Evolutionary conservation across 2,329 filamentous ascomycete genomes (phyloP).

Genomic region (Trichoderma sp.): DNA sequence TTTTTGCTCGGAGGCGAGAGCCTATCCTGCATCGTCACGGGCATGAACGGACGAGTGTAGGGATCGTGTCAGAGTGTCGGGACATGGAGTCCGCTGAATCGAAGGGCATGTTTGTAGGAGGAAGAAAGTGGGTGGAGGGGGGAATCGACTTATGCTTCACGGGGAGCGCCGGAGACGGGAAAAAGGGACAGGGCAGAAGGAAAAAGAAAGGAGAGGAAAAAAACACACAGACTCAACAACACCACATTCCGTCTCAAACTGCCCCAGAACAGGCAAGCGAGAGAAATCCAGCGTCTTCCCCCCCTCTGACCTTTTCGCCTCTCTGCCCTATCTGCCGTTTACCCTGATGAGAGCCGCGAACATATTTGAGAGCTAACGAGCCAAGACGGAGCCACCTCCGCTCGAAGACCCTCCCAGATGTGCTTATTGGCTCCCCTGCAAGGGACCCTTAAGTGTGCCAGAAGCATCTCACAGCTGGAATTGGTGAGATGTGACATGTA

Average conservation of each 20-base stretch:
- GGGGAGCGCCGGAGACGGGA: neutral
- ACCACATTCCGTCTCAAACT: neutral
- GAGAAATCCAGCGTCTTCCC: neutral
- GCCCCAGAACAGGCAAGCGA: conserved; percentile 1
- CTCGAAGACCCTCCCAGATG: conserved; percentile 12
- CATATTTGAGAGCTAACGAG: neutral
- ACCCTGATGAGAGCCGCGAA: neutral
- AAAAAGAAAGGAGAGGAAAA: neutral
- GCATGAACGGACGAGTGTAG: neutral
- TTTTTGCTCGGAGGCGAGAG: neutral
- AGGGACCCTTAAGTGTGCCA: conserved; percentile 11
- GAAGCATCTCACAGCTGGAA: conserved; percentile 6
- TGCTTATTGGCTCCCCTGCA: conserved; percentile 17
- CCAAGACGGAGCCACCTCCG: conserved; percentile 16
- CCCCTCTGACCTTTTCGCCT: neutral
- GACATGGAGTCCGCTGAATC: neutral
- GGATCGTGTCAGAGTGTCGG: neutral
- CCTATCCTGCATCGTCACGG: conserved; percentile 2
- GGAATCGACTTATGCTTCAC: neutral
- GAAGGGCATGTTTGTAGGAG: neutral
- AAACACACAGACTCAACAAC: too few relatives aligned
- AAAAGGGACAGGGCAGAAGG: neutral
- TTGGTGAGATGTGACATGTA: conserved; percentile 19
- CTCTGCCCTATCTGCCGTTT: too few relatives aligned
- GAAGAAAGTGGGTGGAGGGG: neutral